phyloP scores from a whole-genome alignment of 805 yeast genomes.

The Candida railenensis region DNA sequence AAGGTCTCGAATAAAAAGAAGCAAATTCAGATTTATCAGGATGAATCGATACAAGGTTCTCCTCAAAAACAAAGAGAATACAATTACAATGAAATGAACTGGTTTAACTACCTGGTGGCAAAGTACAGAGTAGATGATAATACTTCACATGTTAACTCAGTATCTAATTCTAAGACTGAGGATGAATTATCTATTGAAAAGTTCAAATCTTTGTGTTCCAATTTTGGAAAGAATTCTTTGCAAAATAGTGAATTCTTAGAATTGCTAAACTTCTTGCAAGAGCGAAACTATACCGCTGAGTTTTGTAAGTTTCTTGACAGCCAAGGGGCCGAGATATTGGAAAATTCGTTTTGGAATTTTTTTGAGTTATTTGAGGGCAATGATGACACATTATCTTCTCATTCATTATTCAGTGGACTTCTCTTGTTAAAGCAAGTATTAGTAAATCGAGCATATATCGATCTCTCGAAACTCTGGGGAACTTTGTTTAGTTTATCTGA shows the following conservation, averaged over 20 bases:
- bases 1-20: slow-evolving; percentile 31
- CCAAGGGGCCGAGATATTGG: slow-evolving; percentile 16
- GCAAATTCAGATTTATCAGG: slow-evolving; percentile 42
- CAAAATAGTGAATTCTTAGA: slow-evolving; percentile 13
- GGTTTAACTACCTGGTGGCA: slow-evolving; percentile 40
- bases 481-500: slow-evolving; percentile 17
- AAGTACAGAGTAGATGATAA: slow-evolving; percentile 10
- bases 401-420: slow-evolving; percentile 26
- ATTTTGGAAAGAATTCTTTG: slow-evolving; percentile 8
- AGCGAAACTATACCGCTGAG: slow-evolving; percentile 11
- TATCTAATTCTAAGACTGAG: background rate
- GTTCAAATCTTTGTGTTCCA: slow-evolving; percentile 16
- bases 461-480: slow-evolving; percentile 22
- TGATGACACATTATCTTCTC: slow-evolving; percentile 4
- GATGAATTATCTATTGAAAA: slow-evolving; percentile 11
- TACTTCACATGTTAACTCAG: background rate
- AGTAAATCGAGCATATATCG: slow-evolving; percentile 21
- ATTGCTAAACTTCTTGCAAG: slow-evolving; percentile 18
- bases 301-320: slow-evolving; percentile 14
- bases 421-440: slow-evolving; percentile 36
- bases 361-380: slow-evolving; percentile 13
- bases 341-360: slow-evolving; percentile 19
- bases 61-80: slow-evolving; percentile 33
- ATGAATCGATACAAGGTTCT: slow-evolving; percentile 28
- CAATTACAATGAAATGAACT: slow-evolving; percentile 31